Conservation (phyloP, 2,329 filamentous ascomycete species). For the Fusarium goolgardi region DNA sequence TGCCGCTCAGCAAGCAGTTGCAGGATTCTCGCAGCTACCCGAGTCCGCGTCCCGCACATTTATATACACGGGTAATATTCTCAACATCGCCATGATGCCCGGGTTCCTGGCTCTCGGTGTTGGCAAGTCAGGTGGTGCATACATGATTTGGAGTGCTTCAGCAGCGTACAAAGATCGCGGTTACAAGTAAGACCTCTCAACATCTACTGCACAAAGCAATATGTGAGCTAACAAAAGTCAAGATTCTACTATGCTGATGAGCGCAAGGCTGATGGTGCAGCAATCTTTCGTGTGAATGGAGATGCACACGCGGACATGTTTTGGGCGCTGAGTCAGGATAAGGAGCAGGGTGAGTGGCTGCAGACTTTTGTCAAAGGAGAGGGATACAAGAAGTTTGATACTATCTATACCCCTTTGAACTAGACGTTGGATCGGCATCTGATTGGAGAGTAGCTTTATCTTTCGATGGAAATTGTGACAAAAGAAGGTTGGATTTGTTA, state of each 20-base stretch:
- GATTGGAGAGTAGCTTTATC: too few relatives aligned
- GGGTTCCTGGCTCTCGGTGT: conserved; percentile 53
- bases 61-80: conserved; percentile 59
- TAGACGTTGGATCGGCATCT: rapidly evolving
- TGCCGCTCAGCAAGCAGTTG: conserved; percentile 30
- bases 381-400: conserved; percentile 50
- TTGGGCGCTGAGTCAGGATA: conserved; percentile 53
- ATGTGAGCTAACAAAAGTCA: background rate
- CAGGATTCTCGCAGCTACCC: conserved; percentile 45
- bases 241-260: conserved; percentile 67
- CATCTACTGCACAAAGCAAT: rapidly evolving
- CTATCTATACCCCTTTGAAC: background rate
- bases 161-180: conserved; percentile 51
- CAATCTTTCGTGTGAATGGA: conserved; percentile 51
- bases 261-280: conserved; percentile 55
- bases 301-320: conserved; percentile 57
- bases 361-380: conserved; percentile 58
- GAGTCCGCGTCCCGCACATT: conserved; percentile 52
- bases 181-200: conserved; percentile 48
- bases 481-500: background rate
- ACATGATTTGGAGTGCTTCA: conserved; percentile 49
- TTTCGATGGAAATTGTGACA: too few relatives aligned
- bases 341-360: conserved; percentile 59
- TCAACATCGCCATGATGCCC: conserved; percentile 51
- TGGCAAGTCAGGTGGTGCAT: conserved; percentile 54